These are phyloP conservation scores for Fraxinus dipetala DNA, from an alignment of 305 asterid genomes.

Conservation along the genomic window DNA sequence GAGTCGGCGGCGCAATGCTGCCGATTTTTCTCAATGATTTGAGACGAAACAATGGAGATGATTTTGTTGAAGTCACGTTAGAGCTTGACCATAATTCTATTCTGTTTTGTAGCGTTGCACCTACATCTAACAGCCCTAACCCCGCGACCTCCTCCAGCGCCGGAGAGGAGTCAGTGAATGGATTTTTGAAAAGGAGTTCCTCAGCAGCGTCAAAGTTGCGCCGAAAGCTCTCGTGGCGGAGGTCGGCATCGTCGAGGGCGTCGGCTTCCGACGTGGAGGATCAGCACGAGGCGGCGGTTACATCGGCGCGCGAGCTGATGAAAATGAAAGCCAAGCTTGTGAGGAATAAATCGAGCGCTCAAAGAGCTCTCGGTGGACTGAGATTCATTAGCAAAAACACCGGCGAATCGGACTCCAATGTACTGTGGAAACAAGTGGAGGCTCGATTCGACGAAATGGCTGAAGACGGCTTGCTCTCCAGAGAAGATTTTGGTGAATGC, in stretches of 20 bases:
- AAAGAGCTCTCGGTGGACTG: slow-evolving; percentile 77
- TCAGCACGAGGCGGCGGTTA: slow-evolving; percentile 30
- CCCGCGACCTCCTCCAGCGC: not conserved
- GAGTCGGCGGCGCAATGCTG: slow-evolving; percentile 70
- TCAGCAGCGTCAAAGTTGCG: slow-evolving; percentile 31
- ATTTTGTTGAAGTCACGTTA: slow-evolving; percentile 72
- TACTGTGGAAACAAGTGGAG: slow-evolving; percentile 71
- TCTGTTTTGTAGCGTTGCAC: slow-evolving; percentile 58
- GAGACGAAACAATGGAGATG: slow-evolving; percentile 41
- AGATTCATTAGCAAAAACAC: slow-evolving; percentile 70
- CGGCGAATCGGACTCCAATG: slow-evolving; percentile 39
- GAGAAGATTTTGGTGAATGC: slow-evolving; percentile 87
- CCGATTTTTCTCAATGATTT: slow-evolving; percentile 72
- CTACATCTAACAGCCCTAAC: slow-evolving; percentile 24
- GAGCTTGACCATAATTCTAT: slow-evolving; percentile 69
- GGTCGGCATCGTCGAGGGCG: slow-evolving; percentile 38
- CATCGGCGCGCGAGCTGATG: slow-evolving; percentile 50
- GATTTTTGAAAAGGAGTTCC: slow-evolving; percentile 44
- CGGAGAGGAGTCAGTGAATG: slow-evolving; percentile 12
- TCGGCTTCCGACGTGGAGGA: slow-evolving; percentile 39
- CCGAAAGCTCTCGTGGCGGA: slow-evolving; percentile 1
- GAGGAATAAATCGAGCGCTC: slow-evolving; percentile 75
- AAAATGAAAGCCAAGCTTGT: slow-evolving; percentile 61
- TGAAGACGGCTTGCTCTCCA: slow-evolving; percentile 58
- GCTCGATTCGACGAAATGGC: slow-evolving; percentile 58